Conservation (phyloP, 2,329 filamentous ascomycete species). For the Amauroascus niger region DNA sequence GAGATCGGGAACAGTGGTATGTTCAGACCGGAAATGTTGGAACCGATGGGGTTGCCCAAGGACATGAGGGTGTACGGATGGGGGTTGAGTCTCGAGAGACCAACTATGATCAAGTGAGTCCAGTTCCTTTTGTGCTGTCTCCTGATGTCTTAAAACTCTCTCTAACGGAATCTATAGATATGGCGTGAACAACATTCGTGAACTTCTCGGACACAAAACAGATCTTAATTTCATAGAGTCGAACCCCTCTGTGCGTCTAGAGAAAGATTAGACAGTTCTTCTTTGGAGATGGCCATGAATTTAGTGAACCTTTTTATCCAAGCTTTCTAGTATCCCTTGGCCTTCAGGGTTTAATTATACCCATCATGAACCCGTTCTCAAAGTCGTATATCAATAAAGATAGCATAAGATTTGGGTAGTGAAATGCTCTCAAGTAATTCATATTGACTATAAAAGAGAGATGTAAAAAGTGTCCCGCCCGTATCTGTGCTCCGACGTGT, state of each 20-base stretch:
- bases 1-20: slow-evolving; percentile 98
- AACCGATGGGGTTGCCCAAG: slow-evolving; percentile 85
- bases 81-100: slow-evolving; percentile 81
- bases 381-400: background rate
- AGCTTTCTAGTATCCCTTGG: background rate
- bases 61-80: slow-evolving; percentile 92
- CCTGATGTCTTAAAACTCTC: background rate
- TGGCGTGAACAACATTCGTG: slow-evolving; percentile 78
- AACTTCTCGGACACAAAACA: slow-evolving; percentile 89
- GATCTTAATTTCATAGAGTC: slow-evolving; percentile 85
- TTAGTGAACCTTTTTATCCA: slow-evolving; percentile 5
- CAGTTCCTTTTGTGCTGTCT: slow-evolving; percentile 1
- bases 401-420: background rate
- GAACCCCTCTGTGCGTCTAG: slow-evolving; percentile 81
- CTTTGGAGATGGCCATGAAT: slow-evolving; percentile 7
- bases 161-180: slow-evolving; percentile 37
- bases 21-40: slow-evolving; percentile 97
- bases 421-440: too few species aligned
- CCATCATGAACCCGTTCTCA: background rate
- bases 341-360: background rate
- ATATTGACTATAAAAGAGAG: background rate
- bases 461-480: slow-evolving; percentile 46
- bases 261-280: slow-evolving; percentile 55
- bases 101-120: slow-evolving; percentile 91
- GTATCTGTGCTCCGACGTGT: slow-evolving; percentile 59